Conservation (phyloP, 108 stramenopile genomes). For the Nitzschia sp. region DNA sequence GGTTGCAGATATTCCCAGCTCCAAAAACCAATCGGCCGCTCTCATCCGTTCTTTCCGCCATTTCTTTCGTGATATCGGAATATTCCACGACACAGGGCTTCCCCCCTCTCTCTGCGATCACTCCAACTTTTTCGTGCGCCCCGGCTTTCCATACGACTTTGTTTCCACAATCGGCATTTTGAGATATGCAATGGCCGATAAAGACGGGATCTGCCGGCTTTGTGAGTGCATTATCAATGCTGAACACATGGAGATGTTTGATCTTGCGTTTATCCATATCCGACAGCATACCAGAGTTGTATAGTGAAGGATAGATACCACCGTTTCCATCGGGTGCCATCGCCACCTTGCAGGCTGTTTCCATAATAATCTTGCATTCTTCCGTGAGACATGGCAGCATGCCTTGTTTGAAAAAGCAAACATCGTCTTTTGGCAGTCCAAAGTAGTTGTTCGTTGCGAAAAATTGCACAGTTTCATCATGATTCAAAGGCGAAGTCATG, state of each 20-base stretch:
- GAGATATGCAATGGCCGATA: slow-evolving; percentile 88
- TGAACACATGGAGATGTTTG: slow-evolving; percentile 89
- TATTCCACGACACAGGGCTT: slow-evolving; percentile 93
- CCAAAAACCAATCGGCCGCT: slow-evolving; percentile 82
- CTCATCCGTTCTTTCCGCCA: slow-evolving; percentile 62
- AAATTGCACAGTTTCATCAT: slow-evolving; percentile 78
- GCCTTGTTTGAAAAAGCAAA: slow-evolving; percentile 93
- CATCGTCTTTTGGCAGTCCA: slow-evolving; percentile 74
- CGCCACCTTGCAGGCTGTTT: slow-evolving; percentile 59
- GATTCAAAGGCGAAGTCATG: slow-evolving; percentile 98
- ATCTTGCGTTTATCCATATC: slow-evolving; percentile 87
- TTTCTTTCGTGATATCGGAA: slow-evolving; percentile 79
- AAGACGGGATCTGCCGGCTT: slow-evolving; percentile 94
- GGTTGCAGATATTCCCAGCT: slow-evolving; percentile 99
- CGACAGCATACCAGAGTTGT: slow-evolving; percentile 71
- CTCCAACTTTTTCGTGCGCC: slow-evolving; percentile 94
- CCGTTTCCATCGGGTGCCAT: slow-evolving; percentile 95
- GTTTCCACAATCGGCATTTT: slow-evolving; percentile 91
- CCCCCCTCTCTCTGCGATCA: slow-evolving; percentile 76
- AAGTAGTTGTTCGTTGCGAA: slow-evolving; percentile 81
- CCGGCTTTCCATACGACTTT: slow-evolving; percentile 90
- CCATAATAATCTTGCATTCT: slow-evolving; percentile 93
- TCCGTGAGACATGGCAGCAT: slow-evolving; percentile 86
- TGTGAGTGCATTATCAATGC: slow-evolving; percentile 95
- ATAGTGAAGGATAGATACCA: slow-evolving; percentile 94